Base-by-base conservation (phyloP, 2,329 filamentous ascomycete species). In the Pyricularia pennisetigena region DNA sequence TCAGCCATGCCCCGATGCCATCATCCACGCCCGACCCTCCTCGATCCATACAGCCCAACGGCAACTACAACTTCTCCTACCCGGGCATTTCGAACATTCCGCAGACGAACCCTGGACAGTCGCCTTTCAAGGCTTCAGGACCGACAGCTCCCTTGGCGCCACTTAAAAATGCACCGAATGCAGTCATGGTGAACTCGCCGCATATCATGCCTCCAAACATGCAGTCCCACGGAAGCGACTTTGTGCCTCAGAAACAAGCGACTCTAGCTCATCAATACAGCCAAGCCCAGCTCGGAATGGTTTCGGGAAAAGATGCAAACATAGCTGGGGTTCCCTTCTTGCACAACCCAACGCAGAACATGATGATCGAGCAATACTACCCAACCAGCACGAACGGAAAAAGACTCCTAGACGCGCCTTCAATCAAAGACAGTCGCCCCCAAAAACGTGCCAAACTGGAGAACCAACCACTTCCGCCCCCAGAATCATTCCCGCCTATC, bases 401-500 rank as follows among this genome's bases (percentile, higher is more conserved):
- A 75, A 88, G 91, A 8, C 80, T 94, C 62, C 84, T 91, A 77
- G 92, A 97, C 67, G 86, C 91, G 4, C 87, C 90, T 4, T 88
- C 90, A 0, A 87, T 91, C 72, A 89, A 89, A 73, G 91, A 94
- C 73, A 83, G 82, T 24, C 81, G 90, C 71, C 80, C 85, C 0
- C 76, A 78, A 65, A 97, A 96, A 82, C 93, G 90, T 79, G 78
- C 82, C 64, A 92, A 88, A 76, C 74, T 82, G 57, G 87, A 90
- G 35, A 85, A 88, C 70, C 78, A 70, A 10, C 70, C 74, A 68
- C 79, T 94, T 4, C 91, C 93, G 4, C 83, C 89, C 65, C 89
- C 89, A 65, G 86, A 90, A 71, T 90, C 93, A n/a, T 95, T 97
- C 81, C 91, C 93, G 5, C 78, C 82, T 5, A 87, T 97, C 35